Evolutionary conservation across 345 rosid genomes (phyloP), one percentile per base, ranked within the genome.

Genomic region (Brassica incana): DNA sequence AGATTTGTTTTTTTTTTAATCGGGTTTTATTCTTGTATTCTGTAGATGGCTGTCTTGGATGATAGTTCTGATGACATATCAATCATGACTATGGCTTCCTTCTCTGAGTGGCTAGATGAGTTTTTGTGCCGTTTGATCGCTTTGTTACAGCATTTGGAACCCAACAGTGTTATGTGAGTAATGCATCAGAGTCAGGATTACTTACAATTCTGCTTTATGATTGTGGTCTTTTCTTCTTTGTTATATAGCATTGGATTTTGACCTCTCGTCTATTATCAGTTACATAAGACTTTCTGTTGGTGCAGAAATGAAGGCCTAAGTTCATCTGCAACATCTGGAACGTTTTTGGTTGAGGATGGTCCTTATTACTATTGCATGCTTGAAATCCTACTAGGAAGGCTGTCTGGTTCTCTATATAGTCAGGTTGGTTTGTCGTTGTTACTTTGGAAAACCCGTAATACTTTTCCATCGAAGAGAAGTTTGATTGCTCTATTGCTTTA

Each of bases 351-450:
- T 66, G 98, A 95, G 80, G 99, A 95, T 80, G 97, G 99, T 74
- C 99, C 98, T 50, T 89, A 87, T 79, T 95, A 92, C 85, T 95
- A 89, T 83, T 95, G 98, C 85, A 92, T 95, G 99, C 97, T 95
- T 70, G 99, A 95, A 87, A 88, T 93, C 69, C 86, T 95, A 83
- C 91, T 95, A 65, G 99, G 99, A 72, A 88, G 94, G 81, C 88
- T 93, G 56, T 91, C 99, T 36, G 90, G 88, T 80, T 85, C 97
- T 20, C 85, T 95, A 54, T 95, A 88, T 84, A 87, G 79, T 78
- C 99, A 93, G 98, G 99, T 92, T 73, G 92, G 93, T 89, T 78
- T 77, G 48, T 62, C 59, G 12, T 56, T 76, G 25, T 48, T 65
- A 33, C 69, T 45, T 33, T 35, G 76, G 75, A 71, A 65, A 33